These are phyloP conservation scores for Zygoascus tannicola DNA, from an alignment of 805 yeast species.

Conservation along the genomic window DNA sequence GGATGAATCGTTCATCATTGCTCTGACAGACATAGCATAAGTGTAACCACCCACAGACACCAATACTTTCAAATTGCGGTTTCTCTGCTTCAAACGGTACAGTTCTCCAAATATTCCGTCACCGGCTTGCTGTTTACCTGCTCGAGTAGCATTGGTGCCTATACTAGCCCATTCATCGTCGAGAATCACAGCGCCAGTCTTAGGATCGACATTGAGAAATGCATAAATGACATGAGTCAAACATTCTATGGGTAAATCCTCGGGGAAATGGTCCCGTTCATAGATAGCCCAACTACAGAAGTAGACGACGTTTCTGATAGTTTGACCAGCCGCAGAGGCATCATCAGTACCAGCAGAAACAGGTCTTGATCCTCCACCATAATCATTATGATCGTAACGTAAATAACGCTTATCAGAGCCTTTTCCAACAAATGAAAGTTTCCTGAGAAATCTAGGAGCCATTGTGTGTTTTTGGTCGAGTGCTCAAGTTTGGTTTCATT, in stretches of 20 bases:
- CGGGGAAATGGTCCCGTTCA: slow-evolving; percentile 46
- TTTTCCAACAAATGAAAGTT: not conserved
- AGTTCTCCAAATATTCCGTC: slow-evolving; percentile 46
- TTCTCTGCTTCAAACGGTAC: slow-evolving; percentile 35
- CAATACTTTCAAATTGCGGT: slow-evolving; percentile 41
- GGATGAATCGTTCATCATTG: slow-evolving; percentile 31
- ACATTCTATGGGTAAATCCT: slow-evolving; percentile 46
- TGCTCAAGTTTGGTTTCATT: too few relatives aligned
- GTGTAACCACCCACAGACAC: slow-evolving; percentile 86
- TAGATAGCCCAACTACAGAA: slow-evolving; percentile 54
- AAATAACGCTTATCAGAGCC: not conserved
- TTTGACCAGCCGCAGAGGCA: not conserved
- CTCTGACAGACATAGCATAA: slow-evolving; percentile 40
- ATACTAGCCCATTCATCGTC: slow-evolving; percentile 61
- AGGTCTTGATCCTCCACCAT: not conserved
- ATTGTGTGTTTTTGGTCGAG: too few relatives aligned
- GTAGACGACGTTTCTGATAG: slow-evolving; percentile 14
- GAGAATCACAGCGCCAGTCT: slow-evolving; percentile 43
- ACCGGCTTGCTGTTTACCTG: slow-evolving; percentile 13
- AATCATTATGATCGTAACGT: not conserved
- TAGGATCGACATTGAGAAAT: slow-evolving; percentile 50
- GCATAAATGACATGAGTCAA: slow-evolving; percentile 72
- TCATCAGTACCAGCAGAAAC: not conserved
- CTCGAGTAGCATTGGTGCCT: not conserved
- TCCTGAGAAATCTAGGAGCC: not conserved